phyloP scores from a whole-genome alignment of 2,329 filamentous ascomycete genomes.

The Exophiala sp. region DNA sequence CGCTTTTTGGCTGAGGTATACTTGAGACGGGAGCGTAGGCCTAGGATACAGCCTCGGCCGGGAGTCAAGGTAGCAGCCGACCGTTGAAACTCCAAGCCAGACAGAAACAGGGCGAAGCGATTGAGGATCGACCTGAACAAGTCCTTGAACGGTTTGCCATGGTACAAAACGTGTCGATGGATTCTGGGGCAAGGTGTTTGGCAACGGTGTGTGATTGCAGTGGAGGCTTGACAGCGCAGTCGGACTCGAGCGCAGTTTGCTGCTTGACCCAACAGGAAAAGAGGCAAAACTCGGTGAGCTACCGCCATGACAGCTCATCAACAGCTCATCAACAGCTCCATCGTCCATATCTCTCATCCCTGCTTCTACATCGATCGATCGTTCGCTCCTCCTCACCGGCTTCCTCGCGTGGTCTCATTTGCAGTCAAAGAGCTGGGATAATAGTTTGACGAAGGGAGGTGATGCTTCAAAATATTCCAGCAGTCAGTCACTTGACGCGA shows the following conservation, averaged over 20 bases:
- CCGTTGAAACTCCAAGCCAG: constrained; percentile 2
- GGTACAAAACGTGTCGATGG: constrained; percentile 2
- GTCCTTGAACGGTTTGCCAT: constrained; percentile 14
- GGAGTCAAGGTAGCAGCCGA: constrained; percentile 8
- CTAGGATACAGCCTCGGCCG: constrained; percentile 3
- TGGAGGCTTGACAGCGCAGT: constrained; percentile 1
- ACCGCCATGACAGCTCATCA: constrained; percentile 1
- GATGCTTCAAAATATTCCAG: neutral
- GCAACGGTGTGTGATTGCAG: no score
- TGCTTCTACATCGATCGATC: neutral
- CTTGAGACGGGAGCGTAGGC: neutral
- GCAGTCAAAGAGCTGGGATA: neutral
- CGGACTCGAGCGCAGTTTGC: constrained; percentile 5
- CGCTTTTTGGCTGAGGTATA: neutral
- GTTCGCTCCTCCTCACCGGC: neutral
- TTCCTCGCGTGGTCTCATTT: neutral
- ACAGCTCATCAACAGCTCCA: neutral
- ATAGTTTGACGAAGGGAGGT: neutral
- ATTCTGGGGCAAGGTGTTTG: no score
- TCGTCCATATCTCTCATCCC: neutral
- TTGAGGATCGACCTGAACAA: constrained; percentile 9
- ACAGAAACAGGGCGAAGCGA: constrained; percentile 1
- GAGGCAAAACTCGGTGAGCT: neutral
- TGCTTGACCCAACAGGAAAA: neutral
- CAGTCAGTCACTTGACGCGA: neutral